Base-by-base conservation (phyloP, 2,329 filamentous ascomycete genomes). In the Claviceps monticola region DNA sequence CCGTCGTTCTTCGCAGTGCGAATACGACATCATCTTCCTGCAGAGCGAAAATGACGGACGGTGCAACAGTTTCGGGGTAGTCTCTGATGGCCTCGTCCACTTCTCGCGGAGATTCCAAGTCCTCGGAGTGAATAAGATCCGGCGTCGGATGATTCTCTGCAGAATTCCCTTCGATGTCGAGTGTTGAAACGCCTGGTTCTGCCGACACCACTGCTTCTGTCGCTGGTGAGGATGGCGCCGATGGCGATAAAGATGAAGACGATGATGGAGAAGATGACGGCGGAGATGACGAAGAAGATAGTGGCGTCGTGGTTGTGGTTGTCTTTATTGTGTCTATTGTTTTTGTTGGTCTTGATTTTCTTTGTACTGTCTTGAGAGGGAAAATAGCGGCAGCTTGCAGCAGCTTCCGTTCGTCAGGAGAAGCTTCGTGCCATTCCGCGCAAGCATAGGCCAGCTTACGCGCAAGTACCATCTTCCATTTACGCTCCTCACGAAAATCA, bases 401-500 rank as follows among this genome's bases (percentile, higher is more conserved):
- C 2, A 73, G 63, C 53, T 75, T 75, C 47, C 82, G 79, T 53
- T 84, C 79, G 56, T 85, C 81, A 4, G 74, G 67, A 38, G 73
- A 74, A 39, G 84, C 78, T 21, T 77, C 74, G 39, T 88, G 77
- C 79, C 88, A 98, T 58, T 91, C 83, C 0, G 84, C 87, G 66
- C 91, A 97, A 60, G 84, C 86, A 60, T 83, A 74, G 1, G 89
- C 93, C 54, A 95, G 74, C 53, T 83, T 88, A 53, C 83, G 84
- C 5, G 90, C 90, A 38, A 84, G 78, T 2, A 85, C 79, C 62
- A 81, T 82, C 69, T 96, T 97, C 89, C 90, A 95, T 64, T 95
- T 95, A 42, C 88, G 75, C 66, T 97, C 93, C 67, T 96, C 88
- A 49, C 86, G 79, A 62, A 96, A 97, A 67, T 98, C 93, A 1